phyloP scores from a whole-genome alignment of 192 early-diverging fungal species.

The Linnemannia exigua region DNA sequence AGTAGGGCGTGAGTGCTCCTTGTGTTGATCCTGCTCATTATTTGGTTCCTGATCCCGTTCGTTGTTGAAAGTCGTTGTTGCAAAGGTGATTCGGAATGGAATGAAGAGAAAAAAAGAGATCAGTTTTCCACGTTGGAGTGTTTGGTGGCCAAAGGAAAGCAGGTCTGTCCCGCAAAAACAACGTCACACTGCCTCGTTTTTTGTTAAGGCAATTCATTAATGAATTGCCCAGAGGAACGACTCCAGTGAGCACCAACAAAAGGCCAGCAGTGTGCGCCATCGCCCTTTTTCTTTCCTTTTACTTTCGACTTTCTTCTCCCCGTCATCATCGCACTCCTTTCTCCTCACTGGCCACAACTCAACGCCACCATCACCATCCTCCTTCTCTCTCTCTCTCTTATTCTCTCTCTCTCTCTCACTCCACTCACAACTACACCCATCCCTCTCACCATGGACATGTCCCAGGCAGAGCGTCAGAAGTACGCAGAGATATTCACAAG shows the following conservation, averaged over 20 bases:
- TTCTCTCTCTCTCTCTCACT: background rate
- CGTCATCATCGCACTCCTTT: background rate
- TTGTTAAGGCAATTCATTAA: background rate
- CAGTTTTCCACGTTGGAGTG: background rate
- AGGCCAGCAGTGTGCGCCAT: background rate
- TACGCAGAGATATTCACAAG: slow-evolving; percentile 70
- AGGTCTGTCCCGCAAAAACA: slow-evolving; percentile 15
- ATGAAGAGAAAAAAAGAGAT: background rate
- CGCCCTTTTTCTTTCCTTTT: background rate
- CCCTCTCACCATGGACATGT: slow-evolving; percentile 53
- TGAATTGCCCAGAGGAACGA: background rate
- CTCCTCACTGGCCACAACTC: background rate
- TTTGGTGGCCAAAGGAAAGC: background rate
- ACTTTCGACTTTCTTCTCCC: background rate
- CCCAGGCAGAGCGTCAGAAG: slow-evolving; percentile 63
- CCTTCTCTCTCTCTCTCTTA: background rate
- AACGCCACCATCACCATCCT: background rate
- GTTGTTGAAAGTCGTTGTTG: background rate
- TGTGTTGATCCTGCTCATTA: slow-evolving; percentile 41
- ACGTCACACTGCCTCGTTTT: slow-evolving; percentile 12
- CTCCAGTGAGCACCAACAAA: background rate
- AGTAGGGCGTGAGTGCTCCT: slow-evolving; percentile 21
- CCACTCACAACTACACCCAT: background rate
- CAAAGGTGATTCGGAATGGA: background rate
- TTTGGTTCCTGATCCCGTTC: background rate